Evolutionary conservation across 768 basidiomycete genomes (phyloP), one percentile per base, ranked within the genome.

Genomic region (Pisolithus microcarpus): DNA sequence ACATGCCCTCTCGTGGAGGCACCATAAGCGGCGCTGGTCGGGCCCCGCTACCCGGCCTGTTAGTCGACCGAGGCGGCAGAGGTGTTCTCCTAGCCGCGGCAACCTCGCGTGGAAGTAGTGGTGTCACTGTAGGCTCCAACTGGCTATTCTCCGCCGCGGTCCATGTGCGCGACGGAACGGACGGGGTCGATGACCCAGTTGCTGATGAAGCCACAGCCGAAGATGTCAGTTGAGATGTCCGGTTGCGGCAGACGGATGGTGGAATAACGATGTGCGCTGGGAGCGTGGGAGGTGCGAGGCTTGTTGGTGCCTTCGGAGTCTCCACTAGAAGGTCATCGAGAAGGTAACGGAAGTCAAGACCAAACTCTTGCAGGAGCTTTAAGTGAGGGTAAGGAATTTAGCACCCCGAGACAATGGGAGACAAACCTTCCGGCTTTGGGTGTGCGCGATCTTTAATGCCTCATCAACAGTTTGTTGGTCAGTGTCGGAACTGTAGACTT

Each of bases 291-390:
- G 50, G 15, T 18, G 36, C 49, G 54, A 65, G 15, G 43, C 21
- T 51, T 44, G 62, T 50, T 18, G 50, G 46, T 11, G 71, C 61
- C 58, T 76, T 77, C 1, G 80, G 77, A 19, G 73, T 67, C 49
- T 76, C 75, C 11, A 75, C 67, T 1, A 90, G 74, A 4, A 87
- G 71, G n/a, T 77, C 75, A 31, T 90, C 83, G n/a, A 97, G 74
- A n/a, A 95, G 74, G 71, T 86, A 92, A 21, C 87, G 85, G 65
- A 97, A 96, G 70, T 96, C 94, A 34, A 97, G 81, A 2, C 94
- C 94, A 61, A 85, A 91, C 60, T 97, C 94, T 71, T 91, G 85
- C 6, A 97, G 74, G 15, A 95, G 79, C 87, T 91, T 34, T 2
- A 56, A 15, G 44, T 43, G 51, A 7, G 3, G 19, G 38, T 57